Conservation (phyloP, 2,329 filamentous ascomycete species). For the Talaromyces piceae region DNA sequence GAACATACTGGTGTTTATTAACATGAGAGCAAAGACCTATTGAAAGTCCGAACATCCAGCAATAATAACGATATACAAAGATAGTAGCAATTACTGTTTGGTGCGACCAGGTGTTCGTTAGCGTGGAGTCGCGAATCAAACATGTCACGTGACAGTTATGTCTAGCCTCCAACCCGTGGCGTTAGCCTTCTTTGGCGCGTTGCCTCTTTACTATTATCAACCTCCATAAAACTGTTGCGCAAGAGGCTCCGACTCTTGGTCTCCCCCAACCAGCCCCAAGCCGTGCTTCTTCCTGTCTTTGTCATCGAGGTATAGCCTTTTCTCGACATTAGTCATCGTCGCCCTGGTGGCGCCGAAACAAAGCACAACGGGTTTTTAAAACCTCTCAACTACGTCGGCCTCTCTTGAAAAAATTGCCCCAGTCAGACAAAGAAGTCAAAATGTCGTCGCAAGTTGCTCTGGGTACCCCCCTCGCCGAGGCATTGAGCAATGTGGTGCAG, state of each 20-base stretch:
- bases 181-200: neutral
- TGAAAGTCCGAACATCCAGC: too few species aligned
- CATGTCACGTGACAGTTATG: neutral
- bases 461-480: slow-evolving; percentile 75
- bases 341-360: neutral
- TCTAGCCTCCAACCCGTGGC: neutral
- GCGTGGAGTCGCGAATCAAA: too few species aligned
- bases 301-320: neutral
- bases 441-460: slow-evolving; percentile 75
- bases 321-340: neutral
- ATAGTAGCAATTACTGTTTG: neutral
- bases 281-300: neutral
- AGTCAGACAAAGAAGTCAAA: slow-evolving; percentile 8
- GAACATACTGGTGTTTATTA: too few species aligned
- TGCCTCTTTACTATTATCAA: neutral
- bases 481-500: slow-evolving; percentile 74
- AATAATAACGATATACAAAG: too few species aligned
- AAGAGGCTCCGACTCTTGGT: neutral
- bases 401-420: neutral
- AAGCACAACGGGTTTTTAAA: neutral
- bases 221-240: neutral
- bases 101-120: neutral
- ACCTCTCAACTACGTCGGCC: neutral
- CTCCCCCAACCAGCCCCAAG: neutral
- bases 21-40: too few species aligned